Evolutionary conservation across 2,329 filamentous ascomycete genomes (phyloP).

Genomic region (Pseudogymnoascus sp.): DNA sequence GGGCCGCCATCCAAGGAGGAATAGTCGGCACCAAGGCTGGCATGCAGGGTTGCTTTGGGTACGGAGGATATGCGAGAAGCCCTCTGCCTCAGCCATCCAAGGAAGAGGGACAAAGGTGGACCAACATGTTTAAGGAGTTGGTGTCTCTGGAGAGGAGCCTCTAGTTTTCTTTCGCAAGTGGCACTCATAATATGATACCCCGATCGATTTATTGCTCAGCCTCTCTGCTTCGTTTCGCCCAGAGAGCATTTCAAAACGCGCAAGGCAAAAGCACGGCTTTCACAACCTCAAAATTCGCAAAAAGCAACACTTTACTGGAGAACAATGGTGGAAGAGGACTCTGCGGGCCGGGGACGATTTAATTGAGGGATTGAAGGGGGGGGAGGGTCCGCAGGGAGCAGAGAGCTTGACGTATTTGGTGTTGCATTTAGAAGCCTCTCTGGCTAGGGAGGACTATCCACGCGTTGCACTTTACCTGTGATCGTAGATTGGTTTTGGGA

Average conservation of each 20-base stretch:
- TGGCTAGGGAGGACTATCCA: background rate
- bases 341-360: background rate
- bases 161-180: slow-evolving; percentile 17
- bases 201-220: background rate
- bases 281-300: background rate
- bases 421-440: slow-evolving; percentile 6
- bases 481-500: background rate
- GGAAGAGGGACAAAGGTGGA: slow-evolving; percentile 43
- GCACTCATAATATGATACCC: background rate
- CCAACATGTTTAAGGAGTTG: slow-evolving; percentile 47
- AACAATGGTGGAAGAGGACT: background rate
- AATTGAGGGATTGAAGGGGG: background rate
- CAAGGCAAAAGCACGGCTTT: background rate
- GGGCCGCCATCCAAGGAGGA: slow-evolving; percentile 60
- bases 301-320: background rate
- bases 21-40: slow-evolving; percentile 62
- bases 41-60: slow-evolving; percentile 53
- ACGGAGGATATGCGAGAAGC: slow-evolving; percentile 46
- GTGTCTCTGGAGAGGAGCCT: slow-evolving; percentile 43
- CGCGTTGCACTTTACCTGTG: background rate
- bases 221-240: background rate
- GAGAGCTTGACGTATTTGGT: background rate
- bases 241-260: background rate
- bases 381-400: background rate
- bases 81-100: slow-evolving; percentile 43